Evolutionary conservation across 371 early-diverging fungal genomes (phyloP), one percentile per base, ranked within the genome.

Genomic region (Rhizomucor pusillus): DNA sequence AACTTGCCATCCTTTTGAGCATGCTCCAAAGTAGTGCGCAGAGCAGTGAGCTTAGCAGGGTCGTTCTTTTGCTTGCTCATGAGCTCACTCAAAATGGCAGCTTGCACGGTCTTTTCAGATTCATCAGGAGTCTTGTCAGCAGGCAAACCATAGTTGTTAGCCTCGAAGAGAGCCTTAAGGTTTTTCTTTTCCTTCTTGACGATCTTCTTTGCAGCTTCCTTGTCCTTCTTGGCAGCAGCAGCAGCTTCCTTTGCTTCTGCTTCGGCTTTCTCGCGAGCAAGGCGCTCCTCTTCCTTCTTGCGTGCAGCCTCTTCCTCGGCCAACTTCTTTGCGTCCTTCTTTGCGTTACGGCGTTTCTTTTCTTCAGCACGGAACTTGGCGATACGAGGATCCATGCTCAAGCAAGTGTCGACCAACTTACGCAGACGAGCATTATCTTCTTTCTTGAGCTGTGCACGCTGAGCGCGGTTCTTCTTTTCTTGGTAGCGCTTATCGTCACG

Each of bases 401-500:
- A 63, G 49, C 93, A 93, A 44, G 80, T 78, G 66, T 95, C 95
- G 37, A 97, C 91, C 45, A 98, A 69, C 51, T 83, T 84, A 63
- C 86, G 88, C 18, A 95, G 68, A 66, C 98, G 89, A 54, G 90
- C 86, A 70, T 85, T 94, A 72, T 98, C 99, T 75, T 97, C 97
- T 85, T 94, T 97, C 91, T 98, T 98, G 58, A 78, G 81, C 70
- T 88, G 87, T 50, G 90, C 84, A 53, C 99, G 90, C 67, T 90
- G 90, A 66, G 91, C 90, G 79, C 88, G 87, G 89, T 98, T 98
- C 88, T 95, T 92, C 71, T 86, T 79, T 69, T 98, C 99, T 58
- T 92, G 79, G 69, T 86, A 94, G 52, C 99, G 87, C 87, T 92
- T 94, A 66, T 97, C 91, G 62, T 97, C 97, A 71, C 99, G 93